Conservation (phyloP, 148 eudicot species). For the Rhododendron griersonianum region DNA sequence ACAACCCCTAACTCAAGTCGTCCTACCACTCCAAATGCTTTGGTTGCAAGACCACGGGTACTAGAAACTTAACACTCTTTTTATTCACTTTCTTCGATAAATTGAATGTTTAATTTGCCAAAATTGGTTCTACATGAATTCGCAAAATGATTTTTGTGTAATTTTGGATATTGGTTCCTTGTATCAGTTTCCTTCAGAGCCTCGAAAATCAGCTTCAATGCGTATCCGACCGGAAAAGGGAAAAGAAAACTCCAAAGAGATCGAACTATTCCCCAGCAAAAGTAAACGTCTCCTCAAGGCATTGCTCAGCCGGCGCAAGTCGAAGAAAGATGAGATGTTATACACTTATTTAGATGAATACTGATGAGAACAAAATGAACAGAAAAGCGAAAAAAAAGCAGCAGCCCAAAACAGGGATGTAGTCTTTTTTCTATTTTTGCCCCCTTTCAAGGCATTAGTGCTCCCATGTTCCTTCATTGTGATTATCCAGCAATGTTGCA, state of each 20-base stretch:
- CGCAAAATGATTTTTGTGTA: not conserved
- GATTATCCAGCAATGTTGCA: slow-evolving; percentile 4
- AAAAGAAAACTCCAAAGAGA: slow-evolving; percentile 42
- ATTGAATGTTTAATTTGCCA: not conserved
- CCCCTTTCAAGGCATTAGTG: not conserved
- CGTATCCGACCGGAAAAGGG: slow-evolving; percentile 48
- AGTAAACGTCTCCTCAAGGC: slow-evolving; percentile 88
- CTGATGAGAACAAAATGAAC: slow-evolving; percentile 19
- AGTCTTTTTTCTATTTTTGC: not conserved
- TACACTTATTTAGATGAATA: slow-evolving; percentile 86
- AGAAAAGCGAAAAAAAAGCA: not conserved
- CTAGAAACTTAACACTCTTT: not conserved
- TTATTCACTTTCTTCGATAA: not conserved
- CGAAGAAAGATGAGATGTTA: slow-evolving; percentile 74
- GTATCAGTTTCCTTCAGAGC: slow-evolving; percentile 44
- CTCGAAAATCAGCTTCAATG: slow-evolving; percentile 79
- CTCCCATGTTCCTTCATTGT: not conserved
- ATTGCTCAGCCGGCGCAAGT: slow-evolving; percentile 77
- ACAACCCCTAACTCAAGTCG: slow-evolving; percentile 40
- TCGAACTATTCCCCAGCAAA: slow-evolving; percentile 67
- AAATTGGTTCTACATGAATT: not conserved
- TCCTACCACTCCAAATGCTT: slow-evolving; percentile 44
- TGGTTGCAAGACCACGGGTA: slow-evolving; percentile 54
- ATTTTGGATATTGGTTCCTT: slow-evolving; percentile 6
- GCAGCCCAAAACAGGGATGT: not conserved